Conservation (phyloP, 1,284 basidiomycete genomes). For the Tilletiaria anomala region DNA sequence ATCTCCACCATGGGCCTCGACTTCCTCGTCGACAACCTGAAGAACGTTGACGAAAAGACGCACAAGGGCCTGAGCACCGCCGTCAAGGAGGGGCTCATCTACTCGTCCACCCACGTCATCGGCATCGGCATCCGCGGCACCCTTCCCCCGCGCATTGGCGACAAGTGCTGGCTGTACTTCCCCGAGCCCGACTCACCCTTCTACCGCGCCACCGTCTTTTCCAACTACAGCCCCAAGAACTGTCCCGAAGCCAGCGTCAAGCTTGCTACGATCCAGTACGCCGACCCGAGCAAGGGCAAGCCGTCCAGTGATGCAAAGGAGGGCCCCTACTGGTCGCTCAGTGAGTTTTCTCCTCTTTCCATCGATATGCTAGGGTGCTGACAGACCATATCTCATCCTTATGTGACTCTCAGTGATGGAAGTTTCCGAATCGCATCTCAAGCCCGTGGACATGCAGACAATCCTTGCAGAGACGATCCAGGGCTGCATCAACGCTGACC, state of each 20-base stretch:
- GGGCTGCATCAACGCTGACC: conserved; percentile 44
- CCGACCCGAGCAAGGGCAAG: conserved; percentile 41
- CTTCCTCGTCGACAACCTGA: conserved; percentile 38
- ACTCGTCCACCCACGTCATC: conserved; percentile 45
- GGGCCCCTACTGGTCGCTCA: conserved; percentile 44
- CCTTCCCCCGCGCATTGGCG: conserved; percentile 45
- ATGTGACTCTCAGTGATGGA: conserved; percentile 45
- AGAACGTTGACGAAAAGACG: conserved; percentile 37
- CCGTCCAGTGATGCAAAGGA: conserved; percentile 38
- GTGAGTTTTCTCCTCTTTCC: not conserved
- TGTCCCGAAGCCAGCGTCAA: conserved; percentile 41
- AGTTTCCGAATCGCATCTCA: conserved; percentile 45
- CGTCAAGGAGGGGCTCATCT: conserved; percentile 42
- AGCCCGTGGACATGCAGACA: conserved; percentile 44
- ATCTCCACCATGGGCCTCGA: conserved; percentile 45
- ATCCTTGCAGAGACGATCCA: conserved; percentile 44
- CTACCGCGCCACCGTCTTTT: conserved; percentile 48
- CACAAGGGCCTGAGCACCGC: conserved; percentile 39
- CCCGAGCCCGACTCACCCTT: conserved; percentile 46
- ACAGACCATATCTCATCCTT: no score
- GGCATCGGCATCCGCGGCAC: conserved; percentile 46
- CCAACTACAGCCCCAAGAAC: conserved; percentile 47
- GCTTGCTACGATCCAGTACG: conserved; percentile 44
- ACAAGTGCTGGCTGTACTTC: conserved; percentile 46
- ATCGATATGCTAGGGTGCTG: no score